Evolutionary conservation across 2,329 filamentous ascomycete species (phyloP).

Genomic region (Sporothrix brasiliensis): DNA sequence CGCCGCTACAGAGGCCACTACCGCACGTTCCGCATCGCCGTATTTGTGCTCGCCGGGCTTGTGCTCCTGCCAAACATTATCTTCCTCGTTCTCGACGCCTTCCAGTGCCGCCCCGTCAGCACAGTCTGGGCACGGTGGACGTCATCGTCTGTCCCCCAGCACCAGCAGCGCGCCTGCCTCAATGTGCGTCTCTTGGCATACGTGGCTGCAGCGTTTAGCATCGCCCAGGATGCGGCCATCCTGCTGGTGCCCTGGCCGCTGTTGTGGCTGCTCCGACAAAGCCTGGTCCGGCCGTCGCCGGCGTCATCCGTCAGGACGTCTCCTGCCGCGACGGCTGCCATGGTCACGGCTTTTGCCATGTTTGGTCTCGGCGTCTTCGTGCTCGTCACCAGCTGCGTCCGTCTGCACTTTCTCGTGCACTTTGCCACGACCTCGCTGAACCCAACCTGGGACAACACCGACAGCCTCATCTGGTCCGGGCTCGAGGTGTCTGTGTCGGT

Average conservation of each 20-base stretch:
- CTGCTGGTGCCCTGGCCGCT: conserved; percentile 44
- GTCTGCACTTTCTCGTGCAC: conserved; percentile 43
- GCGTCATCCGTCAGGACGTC: conserved; percentile 10
- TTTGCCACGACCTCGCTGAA: conserved; percentile 41
- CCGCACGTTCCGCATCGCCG: conserved; percentile 41
- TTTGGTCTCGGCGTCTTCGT: conserved; percentile 47
- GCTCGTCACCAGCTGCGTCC: conserved; percentile 44
- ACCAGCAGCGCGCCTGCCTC: conserved; percentile 39
- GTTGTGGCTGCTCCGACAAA: conserved; percentile 41
- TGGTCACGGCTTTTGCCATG: conserved; percentile 41
- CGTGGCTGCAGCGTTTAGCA: conserved; percentile 42
- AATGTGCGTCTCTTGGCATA: conserved; percentile 43
- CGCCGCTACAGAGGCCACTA: conserved; percentile 42
- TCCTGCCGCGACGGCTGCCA: background rate
- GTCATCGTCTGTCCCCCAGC: background rate
- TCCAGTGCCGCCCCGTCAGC: conserved; percentile 44
- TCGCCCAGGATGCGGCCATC: conserved; percentile 45
- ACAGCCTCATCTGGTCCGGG: conserved; percentile 49
- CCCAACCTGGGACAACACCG: conserved; percentile 49
- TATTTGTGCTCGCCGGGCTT: conserved; percentile 38
- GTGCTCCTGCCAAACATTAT: conserved; percentile 39
- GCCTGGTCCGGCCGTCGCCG: background rate
- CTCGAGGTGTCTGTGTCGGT: conserved; percentile 50
- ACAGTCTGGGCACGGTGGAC: conserved; percentile 44
- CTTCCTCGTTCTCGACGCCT: conserved; percentile 43